Evolutionary conservation across 768 basidiomycete species (phyloP), one percentile per base, ranked within the genome.

Genomic region (Xerocomellus intermedius): DNA sequence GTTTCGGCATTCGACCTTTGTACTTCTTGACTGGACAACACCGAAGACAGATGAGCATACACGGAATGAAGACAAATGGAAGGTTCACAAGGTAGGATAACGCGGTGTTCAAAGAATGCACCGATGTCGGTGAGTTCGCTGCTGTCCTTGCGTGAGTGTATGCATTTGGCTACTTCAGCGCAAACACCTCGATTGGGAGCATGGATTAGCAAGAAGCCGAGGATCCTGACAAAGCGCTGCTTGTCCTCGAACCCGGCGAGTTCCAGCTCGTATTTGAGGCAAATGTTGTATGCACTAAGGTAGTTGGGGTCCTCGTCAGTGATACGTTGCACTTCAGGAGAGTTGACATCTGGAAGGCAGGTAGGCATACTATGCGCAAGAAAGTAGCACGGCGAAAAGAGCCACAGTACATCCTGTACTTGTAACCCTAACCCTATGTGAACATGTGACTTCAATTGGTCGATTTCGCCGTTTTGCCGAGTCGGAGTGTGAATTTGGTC

Each of bases 1-100:
- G 21, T 30, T 42, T 21, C 6, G 70, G 69, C 1, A 64, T 73
- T 42, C 54, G 53, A 22, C 59, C 57, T 44, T 52, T 64, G 42
- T 17, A 47, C 24, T 38, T 56, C 30, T 45, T 60, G 17, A 66
- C 63, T 64, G 33, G 21, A 37, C 24, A 26, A 16, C n/a, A 41
- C 3, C 10, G n/a, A 36, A 32, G 24, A n/a, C n/a, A 22, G 17
- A 17, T 49, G 16, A 14, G 21, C 8, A 35, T 38, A 26, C 30
- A n/a, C 3, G 22, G 5, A 42, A 16, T 28, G 46, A 46, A 21
- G 8, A 39, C 0, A 32, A 36, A 42, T 6, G n/a, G 42, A 44
- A 12, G 14, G 39, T 12, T 52, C 45, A 51, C 57, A 55, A 41
- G 52, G 45, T 32, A 59, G 2, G 28, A 58, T 47, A 28, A 58